Evolutionary conservation across 2,329 filamentous ascomycete species (phyloP).

Genomic region (Apiospora arundinis): DNA sequence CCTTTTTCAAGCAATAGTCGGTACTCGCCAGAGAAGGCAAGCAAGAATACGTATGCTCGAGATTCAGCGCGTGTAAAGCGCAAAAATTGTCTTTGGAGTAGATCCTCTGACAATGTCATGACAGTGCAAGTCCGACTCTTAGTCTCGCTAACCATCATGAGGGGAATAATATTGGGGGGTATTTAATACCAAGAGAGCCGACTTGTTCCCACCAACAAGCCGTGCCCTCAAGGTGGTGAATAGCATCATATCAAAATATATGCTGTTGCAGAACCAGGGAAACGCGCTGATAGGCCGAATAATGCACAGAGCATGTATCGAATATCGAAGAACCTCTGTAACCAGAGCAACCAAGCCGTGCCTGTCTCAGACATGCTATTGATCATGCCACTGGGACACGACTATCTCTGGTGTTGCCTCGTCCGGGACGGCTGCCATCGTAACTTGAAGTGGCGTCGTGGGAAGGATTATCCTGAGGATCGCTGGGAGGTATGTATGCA

Average conservation of each 20-base stretch:
- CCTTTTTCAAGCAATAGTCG: not conserved
- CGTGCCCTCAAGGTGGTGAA: not conserved
- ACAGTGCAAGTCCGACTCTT: not conserved
- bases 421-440: not conserved
- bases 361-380: not conserved
- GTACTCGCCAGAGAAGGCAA: not conserved
- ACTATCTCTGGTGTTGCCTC: not conserved
- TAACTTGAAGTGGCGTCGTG: conserved; percentile 4
- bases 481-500: conserved; percentile 31
- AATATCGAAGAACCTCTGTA: not conserved
- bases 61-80: not conserved
- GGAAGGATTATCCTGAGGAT: conserved; percentile 22
- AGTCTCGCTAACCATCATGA: not conserved
- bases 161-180: not conserved
- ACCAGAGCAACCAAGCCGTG: conserved; percentile 14
- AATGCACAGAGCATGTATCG: not conserved
- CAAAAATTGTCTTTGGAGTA: not conserved
- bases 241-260: not conserved
- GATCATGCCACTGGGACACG: not conserved
- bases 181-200: conserved; percentile 7
- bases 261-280: not conserved
- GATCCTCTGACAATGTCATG: not conserved
- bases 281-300: not conserved
- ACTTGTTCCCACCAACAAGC: conserved; percentile 17
- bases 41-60: not conserved